These are phyloP conservation scores for Blastobotrys peoriensis DNA, from an alignment of 805 yeast species.

Conservation along the genomic window DNA sequence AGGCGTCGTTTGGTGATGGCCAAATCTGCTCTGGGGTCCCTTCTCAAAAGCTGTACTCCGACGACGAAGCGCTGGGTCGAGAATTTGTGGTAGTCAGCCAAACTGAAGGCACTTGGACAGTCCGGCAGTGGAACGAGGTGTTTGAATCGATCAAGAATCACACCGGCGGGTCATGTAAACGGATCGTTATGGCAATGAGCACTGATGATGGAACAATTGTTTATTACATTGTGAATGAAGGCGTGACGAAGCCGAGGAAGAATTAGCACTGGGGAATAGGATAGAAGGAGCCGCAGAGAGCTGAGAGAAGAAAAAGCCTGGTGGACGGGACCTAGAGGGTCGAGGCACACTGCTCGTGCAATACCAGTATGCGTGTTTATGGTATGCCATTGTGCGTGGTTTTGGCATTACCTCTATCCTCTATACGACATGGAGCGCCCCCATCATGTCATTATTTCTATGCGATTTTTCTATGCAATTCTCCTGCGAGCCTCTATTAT, in stretches of 20 bases:
- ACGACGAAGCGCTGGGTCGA: slow-evolving; percentile 11
- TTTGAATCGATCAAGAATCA: slow-evolving; percentile 23
- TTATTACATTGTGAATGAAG: slow-evolving; percentile 35
- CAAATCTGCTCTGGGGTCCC: slow-evolving; percentile 29
- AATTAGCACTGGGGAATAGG: slow-evolving; percentile 24
- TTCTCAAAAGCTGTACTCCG: slow-evolving; percentile 31
- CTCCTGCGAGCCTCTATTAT: no score
- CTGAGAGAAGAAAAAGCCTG: no score
- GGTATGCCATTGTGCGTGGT: no score
- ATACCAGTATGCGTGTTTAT: no score
- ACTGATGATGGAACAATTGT: slow-evolving; percentile 39
- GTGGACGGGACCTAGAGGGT: no score
- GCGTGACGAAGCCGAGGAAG: slow-evolving; percentile 34
- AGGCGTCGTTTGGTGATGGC: slow-evolving; percentile 8
- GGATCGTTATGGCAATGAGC: slow-evolving; percentile 38
- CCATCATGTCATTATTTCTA: no score
- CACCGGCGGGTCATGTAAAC: slow-evolving; percentile 12
- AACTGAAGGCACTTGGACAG: slow-evolving; percentile 29
- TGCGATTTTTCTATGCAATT: no score
- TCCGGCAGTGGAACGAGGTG: slow-evolving; percentile 29
- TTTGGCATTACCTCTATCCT: no score
- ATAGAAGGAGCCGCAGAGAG: no score
- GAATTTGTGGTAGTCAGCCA: slow-evolving; percentile 26
- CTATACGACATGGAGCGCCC: no score
- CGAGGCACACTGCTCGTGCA: no score